phyloP scores from a whole-genome alignment of 2,329 filamentous ascomycete genomes.

The Cercospora citrullina region DNA sequence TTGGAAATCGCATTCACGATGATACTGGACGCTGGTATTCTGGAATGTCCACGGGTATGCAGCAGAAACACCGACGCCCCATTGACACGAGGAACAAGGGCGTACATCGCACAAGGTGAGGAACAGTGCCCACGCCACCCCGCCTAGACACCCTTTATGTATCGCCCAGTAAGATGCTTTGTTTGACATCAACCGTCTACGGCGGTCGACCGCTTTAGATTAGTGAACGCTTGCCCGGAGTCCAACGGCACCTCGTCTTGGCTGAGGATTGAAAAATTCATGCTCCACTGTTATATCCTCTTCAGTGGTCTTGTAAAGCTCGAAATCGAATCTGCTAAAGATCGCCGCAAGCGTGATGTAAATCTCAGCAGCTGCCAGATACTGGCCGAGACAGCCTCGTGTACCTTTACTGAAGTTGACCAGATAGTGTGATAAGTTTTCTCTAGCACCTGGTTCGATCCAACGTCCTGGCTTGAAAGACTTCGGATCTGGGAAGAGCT shows the following conservation, averaged over 20 bases:
- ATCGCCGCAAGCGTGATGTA: slow-evolving; percentile 23
- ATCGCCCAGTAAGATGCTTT: too few species aligned
- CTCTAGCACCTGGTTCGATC: slow-evolving; percentile 22
- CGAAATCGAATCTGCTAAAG: slow-evolving; percentile 20
- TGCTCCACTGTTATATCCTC: slow-evolving; percentile 18
- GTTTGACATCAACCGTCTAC: background rate
- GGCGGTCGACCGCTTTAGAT: background rate
- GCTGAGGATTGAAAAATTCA: slow-evolving; percentile 10
- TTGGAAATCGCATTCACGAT: too few species aligned
- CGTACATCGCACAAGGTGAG: too few species aligned
- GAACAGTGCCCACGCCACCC: too few species aligned
- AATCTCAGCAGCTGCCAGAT: slow-evolving; percentile 30
- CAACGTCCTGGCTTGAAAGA: slow-evolving; percentile 39
- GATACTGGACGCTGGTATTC: too few species aligned
- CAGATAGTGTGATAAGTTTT: slow-evolving; percentile 12
- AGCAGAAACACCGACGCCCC: too few species aligned
- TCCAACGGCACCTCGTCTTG: background rate
- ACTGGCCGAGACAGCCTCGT: slow-evolving; percentile 32
- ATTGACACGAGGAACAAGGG: too few species aligned
- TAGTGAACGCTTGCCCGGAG: slow-evolving; percentile 1
- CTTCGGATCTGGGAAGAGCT: slow-evolving; percentile 36
- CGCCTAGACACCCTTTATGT: too few species aligned
- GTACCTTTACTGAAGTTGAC: slow-evolving; percentile 37
- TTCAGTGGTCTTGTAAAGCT: slow-evolving; percentile 19
- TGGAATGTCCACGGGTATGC: too few species aligned